phyloP scores from a whole-genome alignment of 148 eudicot species.

The Mesembryanthemum crystallinum region DNA sequence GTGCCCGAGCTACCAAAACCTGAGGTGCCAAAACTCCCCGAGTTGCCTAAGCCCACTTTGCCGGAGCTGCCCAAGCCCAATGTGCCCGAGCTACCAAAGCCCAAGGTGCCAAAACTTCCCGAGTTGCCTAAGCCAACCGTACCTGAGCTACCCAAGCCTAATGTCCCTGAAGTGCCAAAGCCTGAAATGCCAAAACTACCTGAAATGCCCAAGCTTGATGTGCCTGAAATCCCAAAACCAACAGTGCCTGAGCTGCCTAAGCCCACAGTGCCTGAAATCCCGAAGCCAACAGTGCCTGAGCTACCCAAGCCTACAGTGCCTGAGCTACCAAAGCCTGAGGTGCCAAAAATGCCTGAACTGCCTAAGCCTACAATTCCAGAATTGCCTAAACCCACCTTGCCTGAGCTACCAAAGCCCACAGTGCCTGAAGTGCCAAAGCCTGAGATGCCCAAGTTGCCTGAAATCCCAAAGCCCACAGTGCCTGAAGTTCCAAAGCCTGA shows the following conservation, averaged over 20 bases:
- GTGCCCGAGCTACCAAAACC: slow-evolving; percentile 3
- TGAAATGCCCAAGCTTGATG: neutral
- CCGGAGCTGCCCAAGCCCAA: neutral
- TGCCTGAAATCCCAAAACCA: slow-evolving; percentile 20
- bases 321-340: slow-evolving; percentile 1
- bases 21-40: neutral
- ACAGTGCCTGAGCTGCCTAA: slow-evolving; percentile 4
- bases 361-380: slow-evolving; percentile 12
- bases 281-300: slow-evolving; percentile 14
- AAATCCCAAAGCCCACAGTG: slow-evolving; percentile 3
- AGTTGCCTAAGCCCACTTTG: neutral
- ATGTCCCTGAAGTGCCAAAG: slow-evolving; percentile 6
- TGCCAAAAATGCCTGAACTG: slow-evolving; percentile 16
- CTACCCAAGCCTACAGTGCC: neutral
- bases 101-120: neutral
- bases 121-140: slow-evolving; percentile 5
- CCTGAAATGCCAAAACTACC: neutral
- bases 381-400: slow-evolving; percentile 10
- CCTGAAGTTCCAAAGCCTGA: slow-evolving; percentile 4
- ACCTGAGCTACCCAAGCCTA: slow-evolving; percentile 8
- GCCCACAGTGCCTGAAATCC: slow-evolving; percentile 10
- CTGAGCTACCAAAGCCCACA: slow-evolving; percentile 5
- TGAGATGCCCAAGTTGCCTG: slow-evolving; percentile 2
- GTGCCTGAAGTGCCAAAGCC: slow-evolving; percentile 13
- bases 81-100: neutral